Evolutionary conservation across 1,284 basidiomycete species (phyloP), one percentile per base, ranked within the genome.

Genomic region (Peniophora sp.): DNA sequence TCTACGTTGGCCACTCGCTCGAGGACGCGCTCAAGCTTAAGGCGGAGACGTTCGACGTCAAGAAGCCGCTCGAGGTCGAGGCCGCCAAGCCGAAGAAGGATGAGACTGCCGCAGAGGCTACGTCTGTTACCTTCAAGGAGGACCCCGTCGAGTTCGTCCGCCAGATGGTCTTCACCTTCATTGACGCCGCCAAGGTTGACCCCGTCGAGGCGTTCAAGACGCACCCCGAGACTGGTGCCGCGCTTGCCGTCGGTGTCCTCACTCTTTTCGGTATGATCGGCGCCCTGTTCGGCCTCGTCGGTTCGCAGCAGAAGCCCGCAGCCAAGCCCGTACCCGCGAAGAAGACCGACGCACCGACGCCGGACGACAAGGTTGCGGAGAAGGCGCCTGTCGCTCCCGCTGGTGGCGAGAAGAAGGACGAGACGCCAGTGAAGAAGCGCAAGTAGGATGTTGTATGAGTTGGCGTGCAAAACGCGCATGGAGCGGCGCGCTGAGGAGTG

Each of bases 1-100:
- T 98, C 63, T 97, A 92, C 74, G 71, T 98, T 56, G 93, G 93
- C 54, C 85, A 93, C 75, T 93, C 92, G 27, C 67, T 80, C 53
- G 80, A 81, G 47, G 89, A 95, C 57, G 94, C 94, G 59, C 83
- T 87, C 68, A 69, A 72, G 14, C 73, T 97, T 59, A 90, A 92
- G 54, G 71, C 77, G 43, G 89, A 94, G 71, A 91, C 92, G 17
- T 97, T 86, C 70, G 79, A 82, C 58, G 65, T 94, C 70, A 97
- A 95, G 83, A 81, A 85, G 58, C 68, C 74, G 32, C 71, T 86
- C 27, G 89, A 92, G 63, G 74, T 73, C 53, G 75, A 72, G 24
- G 70, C 70, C 12, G 69, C 71, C 17, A 81, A 85, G 63, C 66
- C 62, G 16, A 70, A 49, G 24, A 71, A 76, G 52, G 77, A 78